These are phyloP conservation scores for Chaetomium tenue DNA, from an alignment of 495 filamentous ascomycete species.

Conservation along the genomic window DNA sequence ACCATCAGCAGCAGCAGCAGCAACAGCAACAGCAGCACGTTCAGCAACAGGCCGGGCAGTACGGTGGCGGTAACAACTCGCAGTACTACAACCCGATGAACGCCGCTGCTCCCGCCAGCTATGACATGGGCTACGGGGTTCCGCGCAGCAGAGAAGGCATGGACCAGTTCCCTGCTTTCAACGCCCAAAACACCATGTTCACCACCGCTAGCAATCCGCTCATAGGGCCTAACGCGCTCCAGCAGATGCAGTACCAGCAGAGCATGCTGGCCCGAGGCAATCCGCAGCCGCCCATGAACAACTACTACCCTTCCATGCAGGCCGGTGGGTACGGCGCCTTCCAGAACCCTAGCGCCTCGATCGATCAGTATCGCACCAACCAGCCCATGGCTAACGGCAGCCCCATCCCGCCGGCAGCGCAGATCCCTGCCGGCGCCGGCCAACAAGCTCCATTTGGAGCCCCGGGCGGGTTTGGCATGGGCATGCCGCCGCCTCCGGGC, in stretches of 20 bases:
- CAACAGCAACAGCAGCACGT: constrained; percentile 29
- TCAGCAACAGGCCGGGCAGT: constrained; percentile 35
- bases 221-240: constrained; percentile 50
- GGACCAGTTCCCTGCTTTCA: constrained; percentile 56
- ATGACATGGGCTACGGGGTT: constrained; percentile 50
- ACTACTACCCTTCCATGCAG: constrained; percentile 51
- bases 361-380: constrained; percentile 49
- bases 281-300: constrained; percentile 47
- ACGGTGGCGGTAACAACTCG: constrained; percentile 25
- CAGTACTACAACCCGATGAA: constrained; percentile 49
- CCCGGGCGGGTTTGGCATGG: constrained; percentile 51
- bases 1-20: constrained; percentile 36
- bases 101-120: constrained; percentile 35
- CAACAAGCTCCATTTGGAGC: constrained; percentile 35
- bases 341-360: constrained; percentile 43
- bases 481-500: constrained; percentile 33
- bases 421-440: constrained; percentile 23
- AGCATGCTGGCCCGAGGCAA: constrained; percentile 52
- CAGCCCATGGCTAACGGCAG: constrained; percentile 45
- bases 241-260: constrained; percentile 61
- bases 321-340: constrained; percentile 49
- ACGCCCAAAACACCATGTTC: constrained; percentile 51
- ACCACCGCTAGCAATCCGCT: constrained; percentile 44
- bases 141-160: constrained; percentile 58
- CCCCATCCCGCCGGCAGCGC: constrained; percentile 45